Percentiles rank a stretch among this genome's conserved stretches.
These are phyloP conservation scores for Leccinum boreale DNA, from an alignment of 768 basidiomycete species.

Conservation along the genomic window DNA sequence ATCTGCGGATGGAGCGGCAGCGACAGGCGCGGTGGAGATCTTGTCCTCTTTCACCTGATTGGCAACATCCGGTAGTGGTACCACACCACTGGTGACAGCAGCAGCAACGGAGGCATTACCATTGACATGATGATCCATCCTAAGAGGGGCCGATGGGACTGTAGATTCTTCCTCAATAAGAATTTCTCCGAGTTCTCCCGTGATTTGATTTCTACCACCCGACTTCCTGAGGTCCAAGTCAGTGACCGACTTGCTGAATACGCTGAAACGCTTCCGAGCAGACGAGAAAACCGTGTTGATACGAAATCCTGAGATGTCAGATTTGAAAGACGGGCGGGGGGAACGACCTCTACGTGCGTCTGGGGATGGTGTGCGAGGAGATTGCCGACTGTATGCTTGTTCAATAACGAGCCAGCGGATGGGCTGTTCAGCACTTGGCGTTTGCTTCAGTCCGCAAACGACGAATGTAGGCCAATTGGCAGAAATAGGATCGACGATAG, in stretches of 20 bases:
- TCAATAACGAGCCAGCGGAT: constrained; percentile 70
- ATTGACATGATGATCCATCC: constrained; percentile 32
- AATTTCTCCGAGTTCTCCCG: constrained; percentile 74
- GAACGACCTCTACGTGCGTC: constrained; percentile 31
- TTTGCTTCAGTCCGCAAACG: constrained; percentile 61
- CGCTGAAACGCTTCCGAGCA: constrained; percentile 61
- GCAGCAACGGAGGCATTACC: constrained; percentile 12
- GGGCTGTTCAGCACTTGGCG: constrained; percentile 19
- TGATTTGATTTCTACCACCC: constrained; percentile 36
- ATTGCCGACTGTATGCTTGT: constrained; percentile 46
- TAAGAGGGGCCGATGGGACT: constrained; percentile 15
- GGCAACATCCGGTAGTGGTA: constrained; percentile 13
- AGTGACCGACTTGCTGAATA: constrained; percentile 41
- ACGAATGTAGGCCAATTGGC: constrained; percentile 66
- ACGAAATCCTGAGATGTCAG: constrained; percentile 38
- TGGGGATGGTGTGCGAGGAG: constrained; percentile 27
- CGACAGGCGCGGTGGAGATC: constrained; percentile 1
- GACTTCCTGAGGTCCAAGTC: constrained; percentile 23
- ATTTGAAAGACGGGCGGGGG: constrained; percentile 44
- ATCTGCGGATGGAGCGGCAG: background rate
- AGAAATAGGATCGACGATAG: constrained; percentile 65
- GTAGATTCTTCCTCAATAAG: constrained; percentile 49
- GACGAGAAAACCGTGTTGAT: constrained; percentile 43
- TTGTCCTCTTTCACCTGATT: constrained; percentile 7
- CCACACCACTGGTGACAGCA: constrained; percentile 22